Percentiles rank a stretch among this genome's conserved stretches.
phyloP scores from a whole-genome alignment of 495 filamentous ascomycete species.

The Thermochaetoides thermophila region DNA sequence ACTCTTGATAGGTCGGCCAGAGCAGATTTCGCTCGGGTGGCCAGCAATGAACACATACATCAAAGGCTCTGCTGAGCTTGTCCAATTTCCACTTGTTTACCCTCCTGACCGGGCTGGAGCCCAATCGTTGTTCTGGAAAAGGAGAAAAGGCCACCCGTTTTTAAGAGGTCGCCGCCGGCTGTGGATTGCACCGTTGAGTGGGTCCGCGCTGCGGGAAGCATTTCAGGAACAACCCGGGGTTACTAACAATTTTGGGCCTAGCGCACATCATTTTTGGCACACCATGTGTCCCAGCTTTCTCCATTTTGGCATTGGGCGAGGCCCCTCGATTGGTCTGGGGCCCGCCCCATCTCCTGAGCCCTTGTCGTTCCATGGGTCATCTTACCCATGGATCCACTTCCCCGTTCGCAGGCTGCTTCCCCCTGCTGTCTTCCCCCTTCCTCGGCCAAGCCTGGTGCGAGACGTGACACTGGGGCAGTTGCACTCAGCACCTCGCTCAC shows the following conservation, averaged over 20 bases:
- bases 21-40: too few species aligned
- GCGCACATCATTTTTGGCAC: slow-evolving; percentile 10
- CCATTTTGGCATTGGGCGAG: slow-evolving; percentile 1
- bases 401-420: slow-evolving; percentile 7
- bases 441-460: slow-evolving; percentile 9
- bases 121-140: too few species aligned
- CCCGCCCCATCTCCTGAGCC: slow-evolving; percentile 2
- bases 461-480: background rate
- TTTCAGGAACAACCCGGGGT: slow-evolving; percentile 6
- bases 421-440: slow-evolving; percentile 9
- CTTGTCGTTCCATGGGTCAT: slow-evolving; percentile 4
- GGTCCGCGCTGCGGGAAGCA: slow-evolving; percentile 9
- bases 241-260: slow-evolving; percentile 6
- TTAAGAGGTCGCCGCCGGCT: slow-evolving; percentile 9
- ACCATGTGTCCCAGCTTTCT: background rate
- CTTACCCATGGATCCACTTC: slow-evolving; percentile 7
- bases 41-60: too few species aligned
- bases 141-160: slow-evolving; percentile 5
- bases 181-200: slow-evolving; percentile 6
- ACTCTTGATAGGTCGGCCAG: too few species aligned
- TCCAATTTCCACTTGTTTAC: too few species aligned
- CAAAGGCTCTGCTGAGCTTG: too few species aligned
- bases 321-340: background rate
- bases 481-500: too few species aligned
- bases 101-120: too few species aligned